A percentile compares a stretch with the other conserved stretches of the same genome.
These are phyloP conservation scores for Priceomyces haplophilus DNA, from an alignment of 805 yeast species.

Conservation along the genomic window DNA sequence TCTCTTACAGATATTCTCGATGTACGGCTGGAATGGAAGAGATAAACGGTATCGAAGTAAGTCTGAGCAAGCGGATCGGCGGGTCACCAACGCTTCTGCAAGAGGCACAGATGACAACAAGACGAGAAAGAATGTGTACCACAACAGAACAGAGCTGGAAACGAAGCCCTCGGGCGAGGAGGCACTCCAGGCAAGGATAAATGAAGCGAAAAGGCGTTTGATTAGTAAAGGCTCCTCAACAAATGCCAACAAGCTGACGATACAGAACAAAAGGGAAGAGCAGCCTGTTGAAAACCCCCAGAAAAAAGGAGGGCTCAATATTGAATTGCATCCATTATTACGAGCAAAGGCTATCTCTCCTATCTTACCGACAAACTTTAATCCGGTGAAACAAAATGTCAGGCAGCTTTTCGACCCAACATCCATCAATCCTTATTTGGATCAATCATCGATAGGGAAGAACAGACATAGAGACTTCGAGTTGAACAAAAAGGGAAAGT, in stretches of 20 bases:
- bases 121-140: background rate
- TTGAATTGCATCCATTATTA: constrained; percentile 38
- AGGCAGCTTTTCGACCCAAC: constrained; percentile 31
- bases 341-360: constrained; percentile 26
- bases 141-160: background rate
- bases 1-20: background rate
- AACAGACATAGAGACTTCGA: constrained; percentile 37
- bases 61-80: too few relatives aligned
- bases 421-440: constrained; percentile 38
- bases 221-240: background rate
- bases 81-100: too few relatives aligned
- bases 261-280: background rate
- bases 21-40: background rate
- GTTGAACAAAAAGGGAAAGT: constrained; percentile 65
- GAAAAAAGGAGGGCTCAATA: constrained; percentile 27
- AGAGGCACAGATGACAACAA: background rate
- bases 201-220: constrained; percentile 2
- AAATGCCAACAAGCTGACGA: background rate
- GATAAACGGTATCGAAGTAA: background rate
- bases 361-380: constrained; percentile 22
- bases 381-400: constrained; percentile 28
- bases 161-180: background rate
- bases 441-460: constrained; percentile 18
- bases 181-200: constrained; percentile 3
- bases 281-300: background rate